These are phyloP conservation scores for Talaromyces marneffei DNA, from an alignment of 2,329 filamentous ascomycete species.

Conservation along the genomic window DNA sequence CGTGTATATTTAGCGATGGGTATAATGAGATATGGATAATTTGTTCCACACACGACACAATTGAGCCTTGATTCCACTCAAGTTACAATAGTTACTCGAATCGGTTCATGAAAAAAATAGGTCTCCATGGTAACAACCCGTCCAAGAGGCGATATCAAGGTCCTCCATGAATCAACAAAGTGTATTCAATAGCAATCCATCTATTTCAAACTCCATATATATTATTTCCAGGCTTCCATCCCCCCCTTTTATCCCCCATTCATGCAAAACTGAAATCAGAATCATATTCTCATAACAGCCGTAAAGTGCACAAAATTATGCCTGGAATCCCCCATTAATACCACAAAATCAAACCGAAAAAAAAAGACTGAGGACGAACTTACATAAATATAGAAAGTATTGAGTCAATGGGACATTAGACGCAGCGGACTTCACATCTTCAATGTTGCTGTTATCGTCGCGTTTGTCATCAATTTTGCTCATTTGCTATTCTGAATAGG, in stretches of 20 bases:
- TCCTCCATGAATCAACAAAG: not conserved
- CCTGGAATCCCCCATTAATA: not conserved
- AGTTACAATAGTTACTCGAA: not conserved
- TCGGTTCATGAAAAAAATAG: too few species aligned
- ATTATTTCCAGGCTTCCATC: not conserved
- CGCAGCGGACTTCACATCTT: not conserved
- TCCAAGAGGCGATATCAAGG: not conserved
- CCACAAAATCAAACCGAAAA: too few species aligned
- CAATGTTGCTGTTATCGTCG: not conserved
- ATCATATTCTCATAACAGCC: slow-evolving; percentile 4
- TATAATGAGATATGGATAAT: not conserved
- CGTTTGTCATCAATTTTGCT: not conserved
- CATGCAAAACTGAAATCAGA: not conserved
- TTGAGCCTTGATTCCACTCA: too few species aligned
- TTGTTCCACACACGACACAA: not conserved
- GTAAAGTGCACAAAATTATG: not conserved
- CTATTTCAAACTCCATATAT: not conserved
- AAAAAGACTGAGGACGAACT: not conserved
- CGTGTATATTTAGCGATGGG: not conserved
- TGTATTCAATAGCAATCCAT: not conserved
- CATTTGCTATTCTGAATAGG: not conserved
- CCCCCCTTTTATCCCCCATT: not conserved
- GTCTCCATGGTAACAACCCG: not conserved
- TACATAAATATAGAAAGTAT: not conserved
- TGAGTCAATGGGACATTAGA: not conserved